Base-by-base conservation (phyloP, 2,329 filamentous ascomycete species). In the Chaetomium globosum region DNA sequence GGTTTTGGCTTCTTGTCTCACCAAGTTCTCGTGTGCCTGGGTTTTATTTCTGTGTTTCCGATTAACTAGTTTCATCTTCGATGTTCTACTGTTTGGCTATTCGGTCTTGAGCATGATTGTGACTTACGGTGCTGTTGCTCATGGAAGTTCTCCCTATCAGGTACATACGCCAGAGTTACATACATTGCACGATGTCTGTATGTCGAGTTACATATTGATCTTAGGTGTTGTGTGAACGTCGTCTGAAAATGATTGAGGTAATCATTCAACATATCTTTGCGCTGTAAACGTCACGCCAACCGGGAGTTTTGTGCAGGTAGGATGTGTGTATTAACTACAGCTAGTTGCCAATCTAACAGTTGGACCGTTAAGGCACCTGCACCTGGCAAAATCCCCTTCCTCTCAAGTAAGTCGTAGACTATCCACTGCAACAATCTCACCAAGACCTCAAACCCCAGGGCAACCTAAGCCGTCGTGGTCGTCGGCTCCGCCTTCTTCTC, bases 401-500 rank as follows among this genome's bases (percentile, higher is more conserved):
- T 7, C 8, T 23, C 21, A 23, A 48, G 19, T 4, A 23, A 48
- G 21, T 12, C 46, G 8, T 12, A 8, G 21, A 48, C n/a, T 23
- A 43, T 7, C 16, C n/a, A 23, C 46, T n/a, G n/a, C n/a, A n/a
- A 23, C n/a, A 10, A 21, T 23, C 21, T 23, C 46, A 23, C 46
- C 43, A 21, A 48, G 19, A 1, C 9, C 31, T 8, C 31, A 6
- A 21, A 9, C 46, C 12, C n/a, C 19, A n/a, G n/a, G 19, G 6
- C 19, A 21, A 10, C n/a, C 21, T 51, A 39, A n/a, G 30, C 3
- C 16, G 30, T 12, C 9, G 31, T 10, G n/a, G 48, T 16, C 19
- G 30, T 13, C n/a, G n/a, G n/a, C 28, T 48, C 43, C 5, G 58
- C 23, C n/a, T 54, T 64, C 52, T 52, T 62, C 54, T 67, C 65